Percentiles rank a stretch among this genome's conserved stretches.
These are phyloP conservation scores for Drechmeria coniospora DNA, from an alignment of 2,329 filamentous ascomycete species.

Conservation along the genomic window DNA sequence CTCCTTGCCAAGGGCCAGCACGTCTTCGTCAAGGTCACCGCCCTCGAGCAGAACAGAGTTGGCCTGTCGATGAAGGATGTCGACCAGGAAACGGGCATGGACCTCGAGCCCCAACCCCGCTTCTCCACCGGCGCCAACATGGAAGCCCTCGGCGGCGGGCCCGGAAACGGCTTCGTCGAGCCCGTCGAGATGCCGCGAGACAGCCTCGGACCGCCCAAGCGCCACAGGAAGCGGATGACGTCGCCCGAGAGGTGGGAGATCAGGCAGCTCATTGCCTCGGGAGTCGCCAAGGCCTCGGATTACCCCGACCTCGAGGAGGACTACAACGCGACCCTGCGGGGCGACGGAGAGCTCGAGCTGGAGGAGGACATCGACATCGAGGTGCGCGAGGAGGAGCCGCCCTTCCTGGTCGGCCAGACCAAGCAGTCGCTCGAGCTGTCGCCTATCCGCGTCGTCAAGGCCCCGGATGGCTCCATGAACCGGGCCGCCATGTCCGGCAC, in stretches of 20 bases:
- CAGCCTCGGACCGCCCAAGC: constrained; percentile 29
- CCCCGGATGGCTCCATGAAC: constrained; percentile 95
- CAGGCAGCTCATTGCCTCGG: constrained; percentile 86
- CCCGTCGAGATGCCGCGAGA: constrained; percentile 16
- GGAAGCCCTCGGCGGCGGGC: constrained; percentile 56
- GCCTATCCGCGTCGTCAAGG: constrained; percentile 91
- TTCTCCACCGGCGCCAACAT: constrained; percentile 85
- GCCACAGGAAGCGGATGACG: constrained; percentile 80
- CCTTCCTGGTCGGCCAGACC: constrained; percentile 88
- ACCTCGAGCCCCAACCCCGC: constrained; percentile 62
- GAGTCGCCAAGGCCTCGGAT: constrained; percentile 80
- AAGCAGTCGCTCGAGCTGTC: constrained; percentile 91
- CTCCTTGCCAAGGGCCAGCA: constrained; percentile 64
- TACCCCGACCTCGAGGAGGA: constrained; percentile 93
- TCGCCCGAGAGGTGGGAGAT: constrained; percentile 98
- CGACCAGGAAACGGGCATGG: constrained; percentile 74
- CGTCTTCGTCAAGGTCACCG: constrained; percentile 87
- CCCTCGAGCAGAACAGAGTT: constrained; percentile 66
- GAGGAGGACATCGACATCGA: constrained; percentile 98
- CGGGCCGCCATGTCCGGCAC: constrained; percentile 90
- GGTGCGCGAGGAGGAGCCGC: constrained; percentile 88
- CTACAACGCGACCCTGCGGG: constrained; percentile 73
- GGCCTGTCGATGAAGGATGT: constrained; percentile 96
- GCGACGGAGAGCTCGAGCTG: constrained; percentile 76
- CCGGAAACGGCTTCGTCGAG: constrained; percentile 39